Evolutionary conservation across 1,284 basidiomycete species (phyloP), one percentile per base, ranked within the genome.

Genomic region (Cystobasidium pallidum): DNA sequence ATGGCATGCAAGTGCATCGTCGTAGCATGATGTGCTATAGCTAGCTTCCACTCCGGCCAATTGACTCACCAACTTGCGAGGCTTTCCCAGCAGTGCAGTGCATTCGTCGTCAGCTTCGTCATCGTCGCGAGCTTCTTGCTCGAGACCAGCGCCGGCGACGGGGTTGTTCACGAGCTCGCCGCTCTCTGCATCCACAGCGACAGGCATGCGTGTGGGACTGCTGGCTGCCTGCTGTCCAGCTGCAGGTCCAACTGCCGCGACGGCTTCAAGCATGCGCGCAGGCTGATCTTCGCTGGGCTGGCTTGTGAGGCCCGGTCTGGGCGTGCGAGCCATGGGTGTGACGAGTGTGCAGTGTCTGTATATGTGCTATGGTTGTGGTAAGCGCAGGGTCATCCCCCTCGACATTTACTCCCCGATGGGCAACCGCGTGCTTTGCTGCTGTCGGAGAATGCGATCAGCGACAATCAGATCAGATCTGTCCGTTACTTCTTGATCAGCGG

Each of bases 261-360:
- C n/a, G n/a, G n/a, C n/a, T n/a, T n/a, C n/a, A n/a, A n/a, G n/a
- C n/a, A n/a, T n/a, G n/a, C n/a, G n/a, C n/a, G n/a, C n/a, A n/a
- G n/a, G 24, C 30, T 34, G 19, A n/a, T 57, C 54, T 57, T 64
- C 62, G 62, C 62, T 64, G 24, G 62, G 62, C 30, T 49, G 24
- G 62, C 62, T 64, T 7, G 62, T 64, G 21, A 64, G 28, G 58
- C 58, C 58, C 1, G 58, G 54, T 57, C 54, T 17, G 15, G n/a
- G 26, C 1, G 36, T 36, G 30, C 36, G 39, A 1, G 36, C 36
- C 36, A 39, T 39, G 17, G 36, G 36, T 13, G 28, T 45, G 10
- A 6, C 45, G 43, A 41, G 39, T 41, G 15, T 41, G 39, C 39
- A 8, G 39, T 7, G 39, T 41, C n/a, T n/a, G n/a, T n/a, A n/a